These are phyloP conservation scores for Myriosclerotinia curreyana DNA, from an alignment of 2,329 filamentous ascomycete species.

Conservation along the genomic window DNA sequence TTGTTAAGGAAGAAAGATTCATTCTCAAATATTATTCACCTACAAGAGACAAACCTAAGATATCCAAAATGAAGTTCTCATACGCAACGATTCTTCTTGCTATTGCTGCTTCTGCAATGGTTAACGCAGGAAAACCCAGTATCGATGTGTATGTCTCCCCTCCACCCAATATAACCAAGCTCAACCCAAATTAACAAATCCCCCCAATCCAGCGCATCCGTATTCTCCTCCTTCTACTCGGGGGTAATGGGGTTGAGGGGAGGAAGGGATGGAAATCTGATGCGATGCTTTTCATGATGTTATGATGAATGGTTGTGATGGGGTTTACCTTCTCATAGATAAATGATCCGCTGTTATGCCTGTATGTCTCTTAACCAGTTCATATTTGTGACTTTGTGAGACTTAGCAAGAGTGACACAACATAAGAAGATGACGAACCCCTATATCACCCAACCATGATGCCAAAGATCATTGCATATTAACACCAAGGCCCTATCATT, in stretches of 20 bases:
- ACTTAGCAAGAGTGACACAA: not conserved
- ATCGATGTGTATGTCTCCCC: conserved; percentile 29
- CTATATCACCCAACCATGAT: too few species aligned
- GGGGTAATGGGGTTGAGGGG: not conserved
- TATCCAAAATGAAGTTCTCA: conserved; percentile 19
- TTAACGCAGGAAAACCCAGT: conserved; percentile 6
- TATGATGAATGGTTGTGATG: not conserved
- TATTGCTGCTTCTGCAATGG: conserved; percentile 1
- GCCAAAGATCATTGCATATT: not conserved
- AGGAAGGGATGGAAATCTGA: not conserved
- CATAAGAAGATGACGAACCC: too few species aligned
- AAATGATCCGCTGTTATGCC: not conserved
- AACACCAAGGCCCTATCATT: not conserved
- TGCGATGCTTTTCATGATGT: not conserved
- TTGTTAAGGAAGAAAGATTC: not conserved
- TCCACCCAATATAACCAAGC: not conserved
- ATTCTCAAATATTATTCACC: not conserved
- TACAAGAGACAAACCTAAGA: not conserved
- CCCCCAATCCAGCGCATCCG: conserved; percentile 23
- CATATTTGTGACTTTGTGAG: not conserved
- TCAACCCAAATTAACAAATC: not conserved
- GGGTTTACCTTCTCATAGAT: not conserved
- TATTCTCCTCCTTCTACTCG: conserved; percentile 29
- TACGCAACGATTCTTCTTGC: conserved; percentile 2
- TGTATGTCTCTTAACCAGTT: not conserved